Conservation (phyloP, 352 stramenopile genomes). For the Phytopythium ostracodes region DNA sequence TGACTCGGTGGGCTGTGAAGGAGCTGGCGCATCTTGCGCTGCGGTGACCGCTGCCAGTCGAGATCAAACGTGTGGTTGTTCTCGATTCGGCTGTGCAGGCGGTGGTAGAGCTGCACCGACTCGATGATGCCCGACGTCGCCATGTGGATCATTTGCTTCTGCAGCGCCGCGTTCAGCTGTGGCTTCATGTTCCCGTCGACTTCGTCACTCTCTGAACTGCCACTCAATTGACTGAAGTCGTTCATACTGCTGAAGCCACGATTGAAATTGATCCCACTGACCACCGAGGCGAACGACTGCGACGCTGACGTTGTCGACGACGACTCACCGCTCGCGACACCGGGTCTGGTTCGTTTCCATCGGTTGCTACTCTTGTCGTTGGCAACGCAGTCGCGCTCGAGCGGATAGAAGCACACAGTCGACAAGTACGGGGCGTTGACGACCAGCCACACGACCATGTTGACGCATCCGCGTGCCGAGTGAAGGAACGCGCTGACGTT, state of each 20-base stretch:
- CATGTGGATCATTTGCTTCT: conserved; percentile 88
- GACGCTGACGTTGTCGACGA: conserved; percentile 9
- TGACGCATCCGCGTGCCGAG: conserved; percentile 67
- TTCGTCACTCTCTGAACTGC: conserved; percentile 13
- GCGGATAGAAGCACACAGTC: conserved; percentile 24
- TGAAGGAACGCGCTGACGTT: conserved; percentile 79
- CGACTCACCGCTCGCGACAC: not conserved
- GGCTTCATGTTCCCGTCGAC: conserved; percentile 54
- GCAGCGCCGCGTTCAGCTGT: conserved; percentile 82
- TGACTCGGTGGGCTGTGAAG: conserved; percentile 32
- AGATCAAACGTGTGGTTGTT: conserved; percentile 82
- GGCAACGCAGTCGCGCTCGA: not conserved
- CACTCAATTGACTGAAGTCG: not conserved
- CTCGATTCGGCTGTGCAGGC: conserved; percentile 52
- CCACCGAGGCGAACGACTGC: conserved; percentile 16
- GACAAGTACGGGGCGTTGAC: conserved; percentile 66
- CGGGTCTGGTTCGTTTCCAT: not conserved
- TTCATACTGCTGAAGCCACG: not conserved
- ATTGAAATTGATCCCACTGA: conserved; percentile 14
- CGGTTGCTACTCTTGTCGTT: not conserved
- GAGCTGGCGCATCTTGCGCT: conserved; percentile 43
- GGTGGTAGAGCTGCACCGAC: conserved; percentile 79
- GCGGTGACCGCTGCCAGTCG: conserved; percentile 70
- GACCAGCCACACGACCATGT: conserved; percentile 85
- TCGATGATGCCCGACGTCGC: conserved; percentile 86